Evolutionary conservation across 1,284 basidiomycete genomes (phyloP), one percentile per base, ranked within the genome.

Genomic region (Xerocomus amazonicus): DNA sequence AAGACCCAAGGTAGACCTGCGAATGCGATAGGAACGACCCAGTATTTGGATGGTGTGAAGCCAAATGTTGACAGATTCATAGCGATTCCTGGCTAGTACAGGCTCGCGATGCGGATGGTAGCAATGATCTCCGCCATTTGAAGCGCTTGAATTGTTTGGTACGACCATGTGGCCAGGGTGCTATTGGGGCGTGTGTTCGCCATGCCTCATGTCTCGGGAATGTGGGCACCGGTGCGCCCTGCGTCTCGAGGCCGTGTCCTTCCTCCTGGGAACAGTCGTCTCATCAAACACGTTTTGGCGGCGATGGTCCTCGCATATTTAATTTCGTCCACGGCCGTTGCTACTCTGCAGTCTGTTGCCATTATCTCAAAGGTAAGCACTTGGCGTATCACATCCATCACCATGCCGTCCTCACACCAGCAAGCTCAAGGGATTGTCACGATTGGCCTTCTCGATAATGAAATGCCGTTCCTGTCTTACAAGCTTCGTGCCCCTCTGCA

Each of bases 61-160:
- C 51, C 60, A 40, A 65, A 49, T 23, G 62, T 60, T 31, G 66
- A 58, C 50, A 56, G 45, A 62, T 65, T 67, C 63, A 66, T 66
- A 19, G 60, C 55, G 44, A 45, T 36, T 35, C 38, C 40, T 47
- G 31, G 53, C 52, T 57, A 12, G 29, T 31, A 9, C 56, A 51
- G 51, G 62, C 56, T 53, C 53, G 49, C 52, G 48, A 53, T 45
- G 26, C 38, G 31, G 29, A 53, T 53, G 45, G 50, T 53, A 26
- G 23, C 28, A 51, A 45, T 48, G 50, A 54, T 51, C 50, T 50
- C 49, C 50, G 54, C 43, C 60, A 60, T 65, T 61, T 65, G 64
- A 63, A 45, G 43, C 47, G 51, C 52, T 51, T 49, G 36, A 44
- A n/a, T 51, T 59, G 47, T 60, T 64, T 64, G 61, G 59, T 53